Evolutionary conservation across 768 basidiomycete species (phyloP), one percentile per base, ranked within the genome.

Genomic region (Pulveroboletus sp.): DNA sequence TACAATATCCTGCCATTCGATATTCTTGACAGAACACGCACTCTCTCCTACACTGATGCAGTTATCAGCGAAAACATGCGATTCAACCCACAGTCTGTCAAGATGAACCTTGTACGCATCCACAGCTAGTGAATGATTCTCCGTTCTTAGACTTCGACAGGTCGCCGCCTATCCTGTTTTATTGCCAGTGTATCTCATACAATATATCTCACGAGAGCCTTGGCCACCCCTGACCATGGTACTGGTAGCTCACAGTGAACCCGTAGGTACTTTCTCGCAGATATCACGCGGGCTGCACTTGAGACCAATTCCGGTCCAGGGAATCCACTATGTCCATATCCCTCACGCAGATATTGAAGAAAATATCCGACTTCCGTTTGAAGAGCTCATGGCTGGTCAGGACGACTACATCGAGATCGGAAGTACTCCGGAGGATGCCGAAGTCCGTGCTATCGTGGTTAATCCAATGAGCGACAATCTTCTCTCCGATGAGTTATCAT

Each of bases 81-180:
- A 33, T 69, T 81, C 51, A 64, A 66, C 9, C 78, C 78, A 0
- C 62, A 68, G 13, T 73, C 77, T 8, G 54, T 82, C 33, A 71
- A 72, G 57, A 58, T 68, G 10, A 71, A 70, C 37, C 57, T 83
- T 55, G 83, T 82, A 51, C 47, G 75, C 55, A 35, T 31, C 33
- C 39, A 43, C 53, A 36, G 17, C 39, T 36, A 15, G 11, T 11
- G 39, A 32, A 28, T 18, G 61, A 31, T 42, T 5, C 13, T 43
- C 32, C 24, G 42, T 45, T 42, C 49, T 49, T 30, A 58, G 38
- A 32, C 46, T 46, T 51, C 26, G 36, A 47, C 56, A 83, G 83
- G 68, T 78, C 17, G 75, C 82, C 21, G 81, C 77, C 33, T 82
- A 80, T 54, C 84, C 84, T 4, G 68, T 86, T 30, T 71, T 86